These are phyloP conservation scores for Penicillium paradoxum DNA, from an alignment of 495 filamentous ascomycete genomes.

Conservation along the genomic window DNA sequence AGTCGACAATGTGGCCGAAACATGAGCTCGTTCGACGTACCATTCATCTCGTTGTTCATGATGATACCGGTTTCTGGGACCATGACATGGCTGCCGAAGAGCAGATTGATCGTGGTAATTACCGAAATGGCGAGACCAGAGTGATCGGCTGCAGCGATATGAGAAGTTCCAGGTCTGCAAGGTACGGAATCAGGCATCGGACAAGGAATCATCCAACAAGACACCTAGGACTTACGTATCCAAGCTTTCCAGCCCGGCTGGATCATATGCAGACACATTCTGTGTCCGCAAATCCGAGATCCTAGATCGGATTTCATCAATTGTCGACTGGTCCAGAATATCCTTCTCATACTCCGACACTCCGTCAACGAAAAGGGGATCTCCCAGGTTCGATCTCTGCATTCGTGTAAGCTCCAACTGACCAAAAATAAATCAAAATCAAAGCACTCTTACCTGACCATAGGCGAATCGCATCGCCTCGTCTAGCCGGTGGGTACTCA, in stretches of 20 bases:
- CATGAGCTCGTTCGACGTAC: constrained; percentile 29
- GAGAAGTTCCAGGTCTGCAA: constrained; percentile 62
- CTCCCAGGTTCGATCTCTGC: constrained; percentile 64
- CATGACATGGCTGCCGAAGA: constrained; percentile 74
- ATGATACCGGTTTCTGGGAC: constrained; percentile 79
- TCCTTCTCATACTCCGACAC: constrained; percentile 57
- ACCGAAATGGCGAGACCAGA: constrained; percentile 65
- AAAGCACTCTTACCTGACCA: constrained; percentile 46
- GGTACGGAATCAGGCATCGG: background rate
- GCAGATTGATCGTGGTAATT: constrained; percentile 79
- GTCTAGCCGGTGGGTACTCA: constrained; percentile 73
- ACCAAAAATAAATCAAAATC: background rate
- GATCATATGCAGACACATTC: constrained; percentile 67
- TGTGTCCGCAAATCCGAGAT: constrained; percentile 68
- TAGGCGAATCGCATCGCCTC: constrained; percentile 88
- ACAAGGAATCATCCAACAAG: background rate
- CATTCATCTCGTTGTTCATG: constrained; percentile 95
- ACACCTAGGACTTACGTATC: constrained; percentile 48
- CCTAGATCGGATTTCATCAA: constrained; percentile 51
- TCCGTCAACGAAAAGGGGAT: constrained; percentile 65
- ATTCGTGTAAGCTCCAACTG: constrained; percentile 2
- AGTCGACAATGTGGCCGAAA: background rate
- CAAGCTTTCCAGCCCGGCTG: constrained; percentile 54
- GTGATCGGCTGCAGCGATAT: constrained; percentile 64
- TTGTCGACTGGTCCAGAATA: constrained; percentile 60